Conservation (phyloP, 164 flowering plant species). For the Saururus chinensis region DNA sequence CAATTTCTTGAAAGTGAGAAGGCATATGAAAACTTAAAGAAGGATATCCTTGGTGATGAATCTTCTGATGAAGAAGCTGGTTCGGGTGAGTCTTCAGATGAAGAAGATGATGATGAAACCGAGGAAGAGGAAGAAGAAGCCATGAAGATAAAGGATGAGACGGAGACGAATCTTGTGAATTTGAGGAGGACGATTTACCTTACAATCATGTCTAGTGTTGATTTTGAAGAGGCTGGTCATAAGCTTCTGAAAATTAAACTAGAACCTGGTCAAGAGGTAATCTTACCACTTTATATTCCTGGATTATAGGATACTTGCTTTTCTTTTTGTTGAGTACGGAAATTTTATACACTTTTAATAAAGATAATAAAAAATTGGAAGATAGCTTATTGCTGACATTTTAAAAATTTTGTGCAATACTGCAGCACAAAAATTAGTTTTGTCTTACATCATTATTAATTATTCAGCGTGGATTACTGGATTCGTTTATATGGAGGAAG, state of each 20-base stretch:
- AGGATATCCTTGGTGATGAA: slow-evolving; percentile 56
- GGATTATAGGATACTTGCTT: neutral
- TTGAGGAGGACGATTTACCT: slow-evolving; percentile 86
- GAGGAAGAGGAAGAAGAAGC: slow-evolving; percentile 46
- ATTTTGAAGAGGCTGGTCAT: slow-evolving; percentile 99
- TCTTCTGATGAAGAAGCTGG: slow-evolving; percentile 54
- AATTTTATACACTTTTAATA: neutral
- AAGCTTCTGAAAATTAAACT: slow-evolving; percentile 85
- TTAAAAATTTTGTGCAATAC: too few relatives aligned
- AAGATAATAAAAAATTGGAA: neutral
- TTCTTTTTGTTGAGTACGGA: neutral
- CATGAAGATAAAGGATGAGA: slow-evolving; percentile 82
- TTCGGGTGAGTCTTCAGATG: slow-evolving; percentile 40
- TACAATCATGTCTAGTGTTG: slow-evolving; percentile 97
- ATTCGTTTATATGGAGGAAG: too few relatives aligned
- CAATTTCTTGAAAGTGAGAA: slow-evolving; percentile 59
- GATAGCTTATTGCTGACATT: too few relatives aligned
- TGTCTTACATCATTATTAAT: too few relatives aligned
- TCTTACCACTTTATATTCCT: neutral
- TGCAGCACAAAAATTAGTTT: too few relatives aligned
- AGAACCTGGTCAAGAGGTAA: slow-evolving; percentile 99
- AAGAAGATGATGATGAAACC: slow-evolving; percentile 39
- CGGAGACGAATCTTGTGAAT: slow-evolving; percentile 90
- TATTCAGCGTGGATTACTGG: too few relatives aligned
- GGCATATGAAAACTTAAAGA: slow-evolving; percentile 57